phyloP scores from a whole-genome alignment of 2,329 filamentous ascomycete genomes.

The Biscogniauxia sp. region DNA sequence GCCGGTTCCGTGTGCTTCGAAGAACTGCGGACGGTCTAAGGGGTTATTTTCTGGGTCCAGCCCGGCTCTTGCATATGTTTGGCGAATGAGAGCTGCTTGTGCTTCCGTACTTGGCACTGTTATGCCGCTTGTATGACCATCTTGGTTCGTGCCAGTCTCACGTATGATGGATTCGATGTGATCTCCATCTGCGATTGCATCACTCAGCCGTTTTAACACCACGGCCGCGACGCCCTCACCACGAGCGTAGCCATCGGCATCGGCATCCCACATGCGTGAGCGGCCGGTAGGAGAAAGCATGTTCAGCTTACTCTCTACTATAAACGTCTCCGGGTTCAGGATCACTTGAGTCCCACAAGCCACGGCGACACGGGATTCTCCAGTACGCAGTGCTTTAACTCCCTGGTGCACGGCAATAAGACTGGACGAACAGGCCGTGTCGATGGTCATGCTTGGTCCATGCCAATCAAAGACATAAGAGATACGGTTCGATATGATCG shows the following conservation, averaged over 20 bases:
- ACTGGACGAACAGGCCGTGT: slow-evolving; percentile 44
- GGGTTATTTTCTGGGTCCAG: slow-evolving; percentile 10
- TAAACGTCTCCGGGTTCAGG: slow-evolving; percentile 9
- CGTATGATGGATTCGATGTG: slow-evolving; percentile 35
- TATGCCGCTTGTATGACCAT: slow-evolving; percentile 16
- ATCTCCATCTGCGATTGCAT: slow-evolving; percentile 35
- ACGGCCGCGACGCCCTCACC: slow-evolving; percentile 36
- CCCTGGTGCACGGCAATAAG: slow-evolving; percentile 35
- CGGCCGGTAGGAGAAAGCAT: slow-evolving; percentile 31
- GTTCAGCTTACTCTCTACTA: slow-evolving; percentile 22
- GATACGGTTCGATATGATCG: slow-evolving; percentile 31
- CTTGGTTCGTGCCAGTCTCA: slow-evolving; percentile 28
- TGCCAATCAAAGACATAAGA: slow-evolving; percentile 36
- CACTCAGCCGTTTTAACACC: slow-evolving; percentile 33
- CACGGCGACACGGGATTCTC: slow-evolving; percentile 20
- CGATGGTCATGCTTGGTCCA: slow-evolving; percentile 41
- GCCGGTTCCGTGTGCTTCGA: slow-evolving; percentile 27
- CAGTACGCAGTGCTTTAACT: slow-evolving; percentile 26
- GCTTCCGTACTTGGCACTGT: slow-evolving; percentile 17
- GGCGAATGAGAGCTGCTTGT: slow-evolving; percentile 20
- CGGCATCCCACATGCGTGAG: slow-evolving; percentile 37
- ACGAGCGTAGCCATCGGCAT: slow-evolving; percentile 34
- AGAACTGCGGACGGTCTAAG: slow-evolving; percentile 15
- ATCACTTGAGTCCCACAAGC: slow-evolving; percentile 11
- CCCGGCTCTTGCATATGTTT: slow-evolving; percentile 15